phyloP scores from a whole-genome alignment of 306 rosid species.

The Corylus americana region DNA sequence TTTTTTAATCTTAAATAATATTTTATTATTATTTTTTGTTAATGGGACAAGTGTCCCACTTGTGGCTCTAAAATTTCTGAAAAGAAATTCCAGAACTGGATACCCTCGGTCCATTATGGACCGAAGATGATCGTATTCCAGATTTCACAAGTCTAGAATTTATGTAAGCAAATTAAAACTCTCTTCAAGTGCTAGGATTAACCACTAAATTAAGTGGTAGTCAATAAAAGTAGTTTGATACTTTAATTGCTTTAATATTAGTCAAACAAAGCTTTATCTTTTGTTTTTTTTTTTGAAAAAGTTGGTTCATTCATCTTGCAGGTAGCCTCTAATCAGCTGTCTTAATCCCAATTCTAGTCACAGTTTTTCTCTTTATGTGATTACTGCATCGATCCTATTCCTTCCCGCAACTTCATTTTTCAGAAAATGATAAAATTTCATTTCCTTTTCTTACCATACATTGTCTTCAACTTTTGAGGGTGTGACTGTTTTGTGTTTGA shows the following conservation, averaged over 20 bases:
- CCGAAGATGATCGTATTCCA: no score
- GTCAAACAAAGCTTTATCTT: slow-evolving; percentile 25
- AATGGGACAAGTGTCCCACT: no score
- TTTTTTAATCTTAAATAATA: no score
- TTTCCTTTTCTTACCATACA: not conserved
- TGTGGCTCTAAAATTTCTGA: no score
- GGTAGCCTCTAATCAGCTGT: no score
- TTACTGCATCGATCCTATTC: not conserved
- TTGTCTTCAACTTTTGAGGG: slow-evolving; percentile 13
- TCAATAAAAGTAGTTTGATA: slow-evolving; percentile 8
- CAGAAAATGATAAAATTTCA: not conserved
- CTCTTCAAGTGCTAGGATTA: not conserved
- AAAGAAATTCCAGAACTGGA: no score
- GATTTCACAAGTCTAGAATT: no score
- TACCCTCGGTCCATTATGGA: no score
- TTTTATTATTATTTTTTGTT: no score
- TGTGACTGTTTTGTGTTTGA: not conserved
- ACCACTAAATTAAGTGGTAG: not conserved
- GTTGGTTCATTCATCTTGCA: no score
- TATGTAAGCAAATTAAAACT: no score
- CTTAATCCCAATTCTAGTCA: not conserved
- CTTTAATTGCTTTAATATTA: not conserved
- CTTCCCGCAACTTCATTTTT: not conserved
- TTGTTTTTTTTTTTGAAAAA: not conserved
- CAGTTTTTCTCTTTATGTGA: not conserved